phyloP scores from a whole-genome alignment of 345 rosid genomes.

The Populus simonii region DNA sequence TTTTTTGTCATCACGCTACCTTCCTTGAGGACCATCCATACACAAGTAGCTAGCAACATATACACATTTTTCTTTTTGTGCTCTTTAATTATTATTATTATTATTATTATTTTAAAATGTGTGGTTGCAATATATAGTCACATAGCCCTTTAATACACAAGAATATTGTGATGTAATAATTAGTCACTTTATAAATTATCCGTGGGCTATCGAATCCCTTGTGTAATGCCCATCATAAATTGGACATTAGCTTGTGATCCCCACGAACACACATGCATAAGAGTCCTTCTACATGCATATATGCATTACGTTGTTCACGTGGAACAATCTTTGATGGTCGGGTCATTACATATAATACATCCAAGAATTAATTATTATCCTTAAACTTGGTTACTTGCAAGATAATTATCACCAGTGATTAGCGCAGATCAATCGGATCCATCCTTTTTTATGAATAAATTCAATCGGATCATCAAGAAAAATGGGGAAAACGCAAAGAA shows the following conservation, averaged over 20 bases:
- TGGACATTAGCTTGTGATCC: slow-evolving; percentile 27
- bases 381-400: too few species aligned
- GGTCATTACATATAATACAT: not conserved
- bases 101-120: not conserved
- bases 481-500: too few species aligned
- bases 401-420: too few species aligned
- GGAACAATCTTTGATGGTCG: slow-evolving; percentile 38
- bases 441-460: too few species aligned
- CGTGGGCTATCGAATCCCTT: not conserved
- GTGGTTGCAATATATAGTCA: not conserved
- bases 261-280: slow-evolving; percentile 1
- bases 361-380: too few species aligned
- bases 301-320: slow-evolving; percentile 34
- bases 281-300: slow-evolving; percentile 21
- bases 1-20: too few species aligned
- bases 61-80: not conserved
- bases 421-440: too few species aligned
- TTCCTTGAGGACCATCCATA: too few species aligned
- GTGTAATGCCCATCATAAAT: slow-evolving; percentile 2
- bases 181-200: too few species aligned
- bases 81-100: not conserved
- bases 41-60: not conserved
- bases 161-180: slow-evolving; percentile 3
- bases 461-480: too few species aligned
- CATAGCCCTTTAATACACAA: not conserved